phyloP scores from a whole-genome alignment of 805 yeast genomes.

The Vanderwaltozyma yarrowii region DNA sequence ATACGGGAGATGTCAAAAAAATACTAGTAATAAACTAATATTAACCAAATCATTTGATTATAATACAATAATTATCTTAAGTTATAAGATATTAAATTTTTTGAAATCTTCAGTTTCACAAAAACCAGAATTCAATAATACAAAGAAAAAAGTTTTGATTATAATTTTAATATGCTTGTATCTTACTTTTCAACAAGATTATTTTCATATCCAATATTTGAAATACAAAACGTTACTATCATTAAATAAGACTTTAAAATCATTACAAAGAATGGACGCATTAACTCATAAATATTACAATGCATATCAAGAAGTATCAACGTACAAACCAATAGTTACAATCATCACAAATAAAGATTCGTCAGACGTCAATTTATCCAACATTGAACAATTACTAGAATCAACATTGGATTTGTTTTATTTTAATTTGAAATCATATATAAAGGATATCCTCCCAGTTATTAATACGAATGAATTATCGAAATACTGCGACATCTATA shows the following conservation, averaged over 20 bases:
- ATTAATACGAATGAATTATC: slow-evolving; percentile 27
- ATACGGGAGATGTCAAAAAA: slow-evolving; percentile 10
- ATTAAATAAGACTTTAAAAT: slow-evolving; percentile 8
- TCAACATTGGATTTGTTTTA: slow-evolving; percentile 24
- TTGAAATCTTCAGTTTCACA: background rate
- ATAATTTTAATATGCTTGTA: slow-evolving; percentile 10
- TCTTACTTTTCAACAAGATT: slow-evolving; percentile 18
- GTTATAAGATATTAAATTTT: background rate
- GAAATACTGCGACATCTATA: slow-evolving; percentile 37
- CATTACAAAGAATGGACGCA: slow-evolving; percentile 18
- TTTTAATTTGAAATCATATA: slow-evolving; percentile 19
- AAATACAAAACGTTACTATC: slow-evolving; percentile 11
- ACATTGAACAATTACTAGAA: slow-evolving; percentile 25
- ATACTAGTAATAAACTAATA: slow-evolving; percentile 2
- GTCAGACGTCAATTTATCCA: background rate
- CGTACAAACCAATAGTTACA: slow-evolving; percentile 10
- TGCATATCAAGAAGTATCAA: slow-evolving; percentile 23
- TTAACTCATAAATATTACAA: slow-evolving; percentile 19
- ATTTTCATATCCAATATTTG: slow-evolving; percentile 11
- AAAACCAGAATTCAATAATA: background rate
- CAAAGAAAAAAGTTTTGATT: slow-evolving; percentile 5
- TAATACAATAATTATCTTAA: slow-evolving; percentile 3
- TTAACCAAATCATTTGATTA: slow-evolving; percentile 6
- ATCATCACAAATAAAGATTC: background rate
- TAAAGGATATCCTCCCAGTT: slow-evolving; percentile 21